These are phyloP conservation scores for Strobilomyces confusus DNA, from an alignment of 768 basidiomycete species.

Conservation along the genomic window DNA sequence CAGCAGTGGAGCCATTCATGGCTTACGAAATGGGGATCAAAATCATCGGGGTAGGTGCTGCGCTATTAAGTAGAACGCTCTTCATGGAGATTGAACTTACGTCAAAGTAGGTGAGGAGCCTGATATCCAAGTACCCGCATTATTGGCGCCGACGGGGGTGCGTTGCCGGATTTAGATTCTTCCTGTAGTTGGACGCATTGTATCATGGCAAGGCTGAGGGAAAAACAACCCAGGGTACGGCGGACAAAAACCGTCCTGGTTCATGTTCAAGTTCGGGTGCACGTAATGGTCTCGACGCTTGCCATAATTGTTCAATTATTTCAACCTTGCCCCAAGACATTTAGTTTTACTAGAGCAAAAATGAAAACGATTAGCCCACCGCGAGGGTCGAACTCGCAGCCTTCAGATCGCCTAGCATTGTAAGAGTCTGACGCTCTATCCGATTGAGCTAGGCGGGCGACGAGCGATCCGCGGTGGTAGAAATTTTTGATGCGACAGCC, in stretches of 20 bases:
- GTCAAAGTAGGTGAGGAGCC: no score
- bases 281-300: not conserved
- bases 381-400: slow-evolving; percentile 64
- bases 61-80: not conserved
- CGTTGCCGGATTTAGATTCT: not conserved
- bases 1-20: no score
- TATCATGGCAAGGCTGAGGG: not conserved
- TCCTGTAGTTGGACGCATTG: not conserved
- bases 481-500: not conserved
- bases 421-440: slow-evolving; percentile 67
- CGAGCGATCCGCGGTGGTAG: fast-evolving
- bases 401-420: slow-evolving; percentile 45
- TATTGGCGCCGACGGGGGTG: not conserved
- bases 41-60: no score
- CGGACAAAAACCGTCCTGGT: not conserved
- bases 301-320: not conserved
- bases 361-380: slow-evolving; percentile 43
- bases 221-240: not conserved
- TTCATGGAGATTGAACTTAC: no score
- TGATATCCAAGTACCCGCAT: no score
- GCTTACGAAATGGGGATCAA: not conserved
- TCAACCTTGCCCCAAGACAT: no score
- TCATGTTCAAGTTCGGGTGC: not conserved
- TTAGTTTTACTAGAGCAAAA: no score
- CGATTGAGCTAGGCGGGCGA: slow-evolving; percentile 63